Evolutionary conservation across 805 yeast species (phyloP).

Genomic region (Gaillardinia entomophila): DNA sequence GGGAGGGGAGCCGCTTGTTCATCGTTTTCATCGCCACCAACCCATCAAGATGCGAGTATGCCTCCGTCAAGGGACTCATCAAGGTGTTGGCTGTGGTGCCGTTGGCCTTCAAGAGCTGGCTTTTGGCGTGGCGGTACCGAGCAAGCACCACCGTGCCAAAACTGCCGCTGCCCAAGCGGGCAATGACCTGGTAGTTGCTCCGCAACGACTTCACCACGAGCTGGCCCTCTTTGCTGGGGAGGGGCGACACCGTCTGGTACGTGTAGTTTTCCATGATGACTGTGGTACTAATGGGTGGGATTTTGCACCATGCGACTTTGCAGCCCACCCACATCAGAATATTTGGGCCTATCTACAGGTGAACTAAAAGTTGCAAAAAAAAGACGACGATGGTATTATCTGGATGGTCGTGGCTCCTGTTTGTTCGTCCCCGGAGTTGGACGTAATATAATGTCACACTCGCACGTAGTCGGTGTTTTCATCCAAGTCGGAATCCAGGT

Average conservation of each 20-base stretch:
- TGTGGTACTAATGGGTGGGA: too few species aligned
- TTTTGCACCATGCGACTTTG: too few species aligned
- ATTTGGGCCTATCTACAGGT: too few species aligned
- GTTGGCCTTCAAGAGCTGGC: constrained; percentile 11
- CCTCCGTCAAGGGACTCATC: constrained; percentile 36
- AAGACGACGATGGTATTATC: too few species aligned
- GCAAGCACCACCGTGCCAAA: constrained; percentile 71
- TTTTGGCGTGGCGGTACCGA: constrained; percentile 30
- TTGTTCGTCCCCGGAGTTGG: too few species aligned
- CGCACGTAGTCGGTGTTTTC: background rate
- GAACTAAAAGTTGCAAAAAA: too few species aligned
- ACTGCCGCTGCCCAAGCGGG: constrained; percentile 65
- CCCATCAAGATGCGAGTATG: constrained; percentile 11
- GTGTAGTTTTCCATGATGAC: too few species aligned
- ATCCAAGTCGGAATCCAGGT: background rate
- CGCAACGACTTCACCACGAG: constrained; percentile 11
- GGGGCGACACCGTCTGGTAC: too few species aligned
- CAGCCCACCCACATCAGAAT: too few species aligned
- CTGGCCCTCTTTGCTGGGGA: background rate
- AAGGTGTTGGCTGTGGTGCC: constrained; percentile 38
- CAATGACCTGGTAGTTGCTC: constrained; percentile 40
- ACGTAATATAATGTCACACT: too few species aligned
- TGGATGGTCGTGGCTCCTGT: too few species aligned
- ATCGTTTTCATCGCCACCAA: constrained; percentile 77
- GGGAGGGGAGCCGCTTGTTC: constrained; percentile 43